Evolutionary conservation across 768 basidiomycete genomes (phyloP).

Genomic region (Termitomyces sp.): DNA sequence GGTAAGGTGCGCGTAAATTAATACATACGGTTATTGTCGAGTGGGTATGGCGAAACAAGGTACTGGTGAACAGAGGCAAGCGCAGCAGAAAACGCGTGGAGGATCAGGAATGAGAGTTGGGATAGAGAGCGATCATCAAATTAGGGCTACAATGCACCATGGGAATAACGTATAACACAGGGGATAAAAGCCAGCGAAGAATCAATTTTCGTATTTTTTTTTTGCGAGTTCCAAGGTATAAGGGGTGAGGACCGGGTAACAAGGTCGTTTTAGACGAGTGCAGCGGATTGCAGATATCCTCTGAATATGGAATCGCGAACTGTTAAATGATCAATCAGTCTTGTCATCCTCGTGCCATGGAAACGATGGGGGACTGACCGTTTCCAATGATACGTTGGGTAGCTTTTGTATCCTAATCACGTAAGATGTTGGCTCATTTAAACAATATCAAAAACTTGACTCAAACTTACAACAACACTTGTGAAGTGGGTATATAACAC

Average conservation of each 20-base stretch:
- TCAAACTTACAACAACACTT: slow-evolving; percentile 62
- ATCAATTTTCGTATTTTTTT: slow-evolving; percentile 1
- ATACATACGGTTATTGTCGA: slow-evolving; percentile 12
- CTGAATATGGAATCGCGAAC: slow-evolving; percentile 76
- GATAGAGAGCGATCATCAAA: slow-evolving; percentile 5
- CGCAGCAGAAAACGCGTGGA: slow-evolving; percentile 1
- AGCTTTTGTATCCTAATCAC: slow-evolving; percentile 69
- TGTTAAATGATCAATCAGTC: slow-evolving; percentile 23
- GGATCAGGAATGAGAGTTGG: slow-evolving; percentile 7
- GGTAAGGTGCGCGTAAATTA: slow-evolving; percentile 6
- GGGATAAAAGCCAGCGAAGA: slow-evolving; percentile 8
- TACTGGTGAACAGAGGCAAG: slow-evolving; percentile 6
- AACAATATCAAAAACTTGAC: neutral
- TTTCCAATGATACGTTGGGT: slow-evolving; percentile 83
- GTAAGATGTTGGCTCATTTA: neutral
- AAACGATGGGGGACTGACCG: slow-evolving; percentile 40
- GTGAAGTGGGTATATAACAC: slow-evolving; percentile 83
- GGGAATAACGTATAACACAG: slow-evolving; percentile 9
- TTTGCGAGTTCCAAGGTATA: slow-evolving; percentile 5
- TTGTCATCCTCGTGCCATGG: neutral
- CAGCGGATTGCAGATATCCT: slow-evolving; percentile 70
- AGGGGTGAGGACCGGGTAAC: neutral
- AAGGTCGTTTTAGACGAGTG: slow-evolving; percentile 48
- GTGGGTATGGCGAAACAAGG: slow-evolving; percentile 11
- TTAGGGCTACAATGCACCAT: slow-evolving; percentile 11